phyloP scores from a whole-genome alignment of 345 rosid genomes.

The Boechera stricta region DNA sequence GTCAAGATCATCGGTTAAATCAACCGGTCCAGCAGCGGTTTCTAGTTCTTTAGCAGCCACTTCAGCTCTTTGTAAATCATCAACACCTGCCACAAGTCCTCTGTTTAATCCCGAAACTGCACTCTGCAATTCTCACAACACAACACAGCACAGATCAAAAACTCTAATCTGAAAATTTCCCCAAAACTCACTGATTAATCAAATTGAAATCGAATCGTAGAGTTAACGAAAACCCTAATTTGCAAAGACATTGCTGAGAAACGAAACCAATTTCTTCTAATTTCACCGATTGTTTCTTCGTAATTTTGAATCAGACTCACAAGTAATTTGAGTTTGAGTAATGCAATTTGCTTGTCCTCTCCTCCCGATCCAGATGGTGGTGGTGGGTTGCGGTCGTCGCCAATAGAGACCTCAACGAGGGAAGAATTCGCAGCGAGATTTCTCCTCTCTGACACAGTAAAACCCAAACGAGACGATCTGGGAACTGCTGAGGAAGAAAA shows the following conservation, averaged over 20 bases:
- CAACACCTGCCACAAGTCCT: slow-evolving; percentile 78
- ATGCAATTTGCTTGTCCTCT: slow-evolving; percentile 30
- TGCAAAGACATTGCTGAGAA: too few species aligned
- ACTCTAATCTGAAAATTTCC: not conserved
- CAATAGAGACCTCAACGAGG: slow-evolving; percentile 51
- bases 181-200: not conserved
- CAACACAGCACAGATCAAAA: not conserved
- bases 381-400: slow-evolving; percentile 48
- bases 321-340: slow-evolving; percentile 66
- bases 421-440: slow-evolving; percentile 49
- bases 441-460: slow-evolving; percentile 22
- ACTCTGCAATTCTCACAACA: slow-evolving; percentile 54
- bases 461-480: slow-evolving; percentile 10
- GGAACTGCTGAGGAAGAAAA: slow-evolving; percentile 11
- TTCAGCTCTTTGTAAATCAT: slow-evolving; percentile 71
- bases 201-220: not conserved
- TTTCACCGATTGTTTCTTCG: not conserved
- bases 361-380: slow-evolving; percentile 32
- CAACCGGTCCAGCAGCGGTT: slow-evolving; percentile 68
- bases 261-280: not conserved
- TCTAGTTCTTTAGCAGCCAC: slow-evolving; percentile 81
- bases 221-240: not conserved
- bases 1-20: slow-evolving; percentile 59
- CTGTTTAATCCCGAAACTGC: slow-evolving; percentile 83
- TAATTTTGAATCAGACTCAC: slow-evolving; percentile 42